Conservation (phyloP, 2,329 filamentous ascomycete genomes). For the Escovopsis sp. region DNA sequence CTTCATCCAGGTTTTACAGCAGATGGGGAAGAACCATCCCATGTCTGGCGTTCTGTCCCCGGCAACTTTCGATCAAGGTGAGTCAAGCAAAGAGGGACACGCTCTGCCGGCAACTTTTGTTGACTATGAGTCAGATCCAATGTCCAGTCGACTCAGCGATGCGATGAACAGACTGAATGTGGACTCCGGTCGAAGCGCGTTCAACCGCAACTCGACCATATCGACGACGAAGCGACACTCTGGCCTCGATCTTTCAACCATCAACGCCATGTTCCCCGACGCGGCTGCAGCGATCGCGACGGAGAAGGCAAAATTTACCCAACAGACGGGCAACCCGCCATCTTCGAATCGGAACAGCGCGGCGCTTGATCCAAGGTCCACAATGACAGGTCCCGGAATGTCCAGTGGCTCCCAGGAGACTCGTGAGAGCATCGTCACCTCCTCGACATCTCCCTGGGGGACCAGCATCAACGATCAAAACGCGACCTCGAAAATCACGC, state of each 20-base stretch:
- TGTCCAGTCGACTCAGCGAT: constrained; percentile 91
- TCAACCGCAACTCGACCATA: constrained; percentile 66
- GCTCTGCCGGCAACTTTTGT: constrained; percentile 5
- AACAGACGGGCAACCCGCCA: constrained; percentile 80
- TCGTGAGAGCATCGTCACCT: constrained; percentile 14
- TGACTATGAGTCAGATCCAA: constrained; percentile 51
- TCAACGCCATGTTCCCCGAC: constrained; percentile 98
- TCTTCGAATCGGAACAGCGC: constrained; percentile 88
- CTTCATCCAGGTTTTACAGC: constrained; percentile 96
- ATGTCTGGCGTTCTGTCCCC: constrained; percentile 93
- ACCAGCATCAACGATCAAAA: constrained; percentile 33
- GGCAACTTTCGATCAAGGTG: constrained; percentile 92
- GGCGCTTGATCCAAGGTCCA: constrained; percentile 60
- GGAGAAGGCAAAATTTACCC: constrained; percentile 93
- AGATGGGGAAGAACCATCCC: constrained; percentile 97
- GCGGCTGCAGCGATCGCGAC: constrained; percentile 96
- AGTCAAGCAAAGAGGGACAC: constrained; percentile 10
- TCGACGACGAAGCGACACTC: constrained; percentile 74
- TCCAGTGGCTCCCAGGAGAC: constrained; percentile 35
- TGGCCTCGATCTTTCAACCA: constrained; percentile 80
- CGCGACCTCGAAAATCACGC: constrained; percentile 54
- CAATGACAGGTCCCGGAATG: constrained; percentile 61
- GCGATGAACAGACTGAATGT: constrained; percentile 92
- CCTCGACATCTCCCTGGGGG: constrained; percentile 61
- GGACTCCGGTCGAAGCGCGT: constrained; percentile 73